Conservation (phyloP, 331 rosid genomes). For the Erythrophleum ivorense region DNA sequence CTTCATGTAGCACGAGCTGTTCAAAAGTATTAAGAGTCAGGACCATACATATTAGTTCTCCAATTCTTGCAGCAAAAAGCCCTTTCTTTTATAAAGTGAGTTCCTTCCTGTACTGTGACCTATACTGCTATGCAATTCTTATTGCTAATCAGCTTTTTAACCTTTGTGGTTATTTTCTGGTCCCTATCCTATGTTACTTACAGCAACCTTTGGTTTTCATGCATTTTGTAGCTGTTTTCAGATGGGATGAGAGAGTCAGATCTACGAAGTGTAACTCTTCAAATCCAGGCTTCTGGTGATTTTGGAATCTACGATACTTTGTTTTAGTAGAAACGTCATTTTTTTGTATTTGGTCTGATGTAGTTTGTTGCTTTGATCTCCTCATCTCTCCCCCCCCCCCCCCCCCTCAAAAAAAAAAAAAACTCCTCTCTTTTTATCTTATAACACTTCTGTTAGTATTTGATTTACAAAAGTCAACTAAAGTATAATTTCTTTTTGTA, state of each 20-base stretch:
- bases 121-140: conserved; percentile 16
- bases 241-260: conserved; percentile 51
- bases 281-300: conserved; percentile 61
- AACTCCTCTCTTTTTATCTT: background rate
- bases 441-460: background rate
- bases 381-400: too few species aligned
- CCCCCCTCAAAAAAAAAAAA: too few species aligned
- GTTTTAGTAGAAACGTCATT: background rate
- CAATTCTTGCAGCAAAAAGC: conserved; percentile 63
- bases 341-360: background rate
- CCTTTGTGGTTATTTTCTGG: background rate
- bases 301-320: background rate
- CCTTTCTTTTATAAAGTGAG: conserved; percentile 60
- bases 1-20: conserved; percentile 31
- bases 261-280: conserved; percentile 52
- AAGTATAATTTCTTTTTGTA: conserved; percentile 6
- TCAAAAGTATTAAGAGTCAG: conserved; percentile 41
- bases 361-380: background rate
- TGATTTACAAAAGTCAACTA: conserved; percentile 11
- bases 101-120: background rate
- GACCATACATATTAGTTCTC: conserved; percentile 58
- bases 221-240: conserved; percentile 52
- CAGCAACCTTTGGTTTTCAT: conserved; percentile 31
- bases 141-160: background rate
- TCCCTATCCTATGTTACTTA: conserved; percentile 2